phyloP scores from a whole-genome alignment of 2,329 filamentous ascomycete genomes.

The Penicillium sp. region DNA sequence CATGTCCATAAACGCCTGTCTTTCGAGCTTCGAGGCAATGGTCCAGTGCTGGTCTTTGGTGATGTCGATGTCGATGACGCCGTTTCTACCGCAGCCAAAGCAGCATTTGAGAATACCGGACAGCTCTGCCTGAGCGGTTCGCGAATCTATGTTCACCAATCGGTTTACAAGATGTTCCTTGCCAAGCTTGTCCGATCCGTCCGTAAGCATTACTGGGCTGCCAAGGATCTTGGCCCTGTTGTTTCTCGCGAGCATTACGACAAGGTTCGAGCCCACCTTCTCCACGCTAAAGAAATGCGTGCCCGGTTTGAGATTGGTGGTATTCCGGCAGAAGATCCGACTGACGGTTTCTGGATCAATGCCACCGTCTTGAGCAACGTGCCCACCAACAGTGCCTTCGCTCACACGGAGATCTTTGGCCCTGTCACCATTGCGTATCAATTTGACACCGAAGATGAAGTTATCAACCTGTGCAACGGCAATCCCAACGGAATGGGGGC shows the following conservation, averaged over 20 bases:
- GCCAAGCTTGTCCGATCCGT: accelerated
- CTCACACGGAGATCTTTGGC: background rate
- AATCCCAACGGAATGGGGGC: background rate
- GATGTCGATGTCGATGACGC: background rate
- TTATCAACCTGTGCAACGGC: background rate
- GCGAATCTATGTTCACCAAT: background rate
- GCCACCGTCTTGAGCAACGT: background rate
- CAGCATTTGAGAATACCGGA: background rate
- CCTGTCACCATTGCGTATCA: background rate
- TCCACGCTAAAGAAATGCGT: background rate
- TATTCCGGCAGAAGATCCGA: background rate
- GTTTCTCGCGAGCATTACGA: background rate
- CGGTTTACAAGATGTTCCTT: background rate
- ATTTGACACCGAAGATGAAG: background rate
- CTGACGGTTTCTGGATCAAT: background rate
- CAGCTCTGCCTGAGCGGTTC: background rate
- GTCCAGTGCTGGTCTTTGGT: background rate
- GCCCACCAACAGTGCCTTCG: background rate
- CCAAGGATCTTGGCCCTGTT: background rate
- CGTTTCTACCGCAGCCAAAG: background rate
- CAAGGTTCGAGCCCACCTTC: background rate
- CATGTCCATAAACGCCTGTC: background rate
- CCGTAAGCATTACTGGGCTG: accelerated
- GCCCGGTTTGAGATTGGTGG: background rate
- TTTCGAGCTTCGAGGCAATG: background rate